phyloP scores from a whole-genome alignment of 495 filamentous ascomycete species.

The Aspergillus nidulans region DNA sequence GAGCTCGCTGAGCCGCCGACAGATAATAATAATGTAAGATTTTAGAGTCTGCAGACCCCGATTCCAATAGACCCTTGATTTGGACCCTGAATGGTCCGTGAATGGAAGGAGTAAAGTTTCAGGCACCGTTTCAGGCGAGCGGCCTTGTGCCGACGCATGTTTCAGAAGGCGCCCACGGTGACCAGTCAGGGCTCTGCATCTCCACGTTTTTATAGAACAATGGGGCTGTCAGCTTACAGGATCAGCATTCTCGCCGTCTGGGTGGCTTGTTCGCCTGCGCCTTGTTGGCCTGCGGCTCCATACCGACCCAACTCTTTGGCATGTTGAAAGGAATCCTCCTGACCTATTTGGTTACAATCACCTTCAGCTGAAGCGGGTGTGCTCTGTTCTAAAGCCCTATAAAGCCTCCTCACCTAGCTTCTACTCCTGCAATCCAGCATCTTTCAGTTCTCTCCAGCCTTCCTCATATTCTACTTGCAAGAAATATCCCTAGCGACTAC shows the following conservation, averaged over 20 bases:
- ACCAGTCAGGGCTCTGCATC: not conserved
- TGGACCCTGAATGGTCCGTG: not conserved
- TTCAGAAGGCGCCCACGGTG: not conserved
- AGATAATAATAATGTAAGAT: constrained; percentile 3
- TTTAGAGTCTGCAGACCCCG: not conserved
- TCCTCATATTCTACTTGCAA: no score
- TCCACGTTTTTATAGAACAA: not conserved
- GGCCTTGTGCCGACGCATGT: not conserved
- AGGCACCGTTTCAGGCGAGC: not conserved
- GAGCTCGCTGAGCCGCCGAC: constrained; percentile 17
- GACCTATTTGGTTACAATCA: not conserved
- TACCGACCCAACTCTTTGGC: not conserved
- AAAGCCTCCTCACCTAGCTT: not conserved
- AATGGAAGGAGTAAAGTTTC: not conserved
- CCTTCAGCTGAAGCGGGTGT: not conserved
- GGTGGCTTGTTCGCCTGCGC: not conserved
- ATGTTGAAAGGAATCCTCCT: not conserved
- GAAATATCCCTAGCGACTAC: not conserved
- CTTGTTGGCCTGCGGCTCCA: no score
- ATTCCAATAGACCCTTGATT: not conserved
- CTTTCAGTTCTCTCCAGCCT: not conserved
- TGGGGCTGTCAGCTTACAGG: not conserved
- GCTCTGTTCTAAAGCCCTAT: not conserved
- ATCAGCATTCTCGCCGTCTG: not conserved
- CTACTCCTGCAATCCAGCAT: not conserved